Base-by-base conservation (phyloP, 805 yeast genomes). In the Helenozyma baotianmanensis region DNA sequence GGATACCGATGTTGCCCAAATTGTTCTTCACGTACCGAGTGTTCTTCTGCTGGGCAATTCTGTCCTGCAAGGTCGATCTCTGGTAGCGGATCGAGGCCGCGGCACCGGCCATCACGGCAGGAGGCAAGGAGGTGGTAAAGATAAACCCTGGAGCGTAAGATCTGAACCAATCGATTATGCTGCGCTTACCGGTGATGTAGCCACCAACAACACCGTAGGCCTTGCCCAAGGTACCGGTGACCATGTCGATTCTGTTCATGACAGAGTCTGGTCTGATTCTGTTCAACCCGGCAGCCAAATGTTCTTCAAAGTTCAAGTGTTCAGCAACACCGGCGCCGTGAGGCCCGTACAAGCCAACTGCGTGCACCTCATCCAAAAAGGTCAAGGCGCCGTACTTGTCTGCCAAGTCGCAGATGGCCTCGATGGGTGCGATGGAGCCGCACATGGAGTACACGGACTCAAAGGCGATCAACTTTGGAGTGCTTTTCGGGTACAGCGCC, bases 281-380 rank as follows among this genome's bases (percentile, higher is more conserved):
- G 10, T 71, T 71, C 47, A 78, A 65, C 45, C 92, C 92, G 11
- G 79, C 60, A 38, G 67, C 56, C 53, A 85, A 76, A 56, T 90
- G 95, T 35, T 80, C 78, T 29, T 85, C 85, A 50, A 88, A 92
- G 63, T 92, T 86, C 51, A 83, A 70, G 59, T 92, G 98, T 63
- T 92, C 99, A 29, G 97, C 96, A 35, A 92, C 97, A 66, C 99
- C 99, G 21, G 96, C 98, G 56, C 99, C 99, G 52, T 85, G 96
- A 39, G 99, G 97, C 51, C 99, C 99, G 57, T 92, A 92, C 81
- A 92, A 76, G 35, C 99, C 99, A 29, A 92, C 97, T 22, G 98
- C 97, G 55, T 92, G 99, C 23, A 92, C 99, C 63, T 92, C 99
- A 60, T 92, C 99, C 58, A 92, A 70, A 62, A 92, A 92, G 19